Percentiles rank a stretch among this genome's conserved stretches.
Conservation (phyloP, 1,139 yeast genomes). For the Magnusiomyces clavatus region DNA sequence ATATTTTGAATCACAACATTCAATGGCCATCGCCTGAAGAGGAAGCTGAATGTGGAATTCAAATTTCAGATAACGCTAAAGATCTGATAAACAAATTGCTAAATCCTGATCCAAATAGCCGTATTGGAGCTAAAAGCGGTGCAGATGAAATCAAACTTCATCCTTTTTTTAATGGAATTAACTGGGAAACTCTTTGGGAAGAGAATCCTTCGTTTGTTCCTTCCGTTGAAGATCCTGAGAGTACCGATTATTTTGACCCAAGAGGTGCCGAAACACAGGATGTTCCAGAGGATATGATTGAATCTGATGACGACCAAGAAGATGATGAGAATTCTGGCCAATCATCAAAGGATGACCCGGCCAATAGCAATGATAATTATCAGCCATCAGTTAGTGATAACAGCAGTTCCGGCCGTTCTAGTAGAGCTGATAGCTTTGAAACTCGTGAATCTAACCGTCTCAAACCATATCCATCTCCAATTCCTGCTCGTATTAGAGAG, state of each 20-base stretch:
- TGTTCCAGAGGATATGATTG: slow-evolving; percentile 19
- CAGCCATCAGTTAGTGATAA: slow-evolving; percentile 9
- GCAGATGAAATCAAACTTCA: slow-evolving; percentile 73
- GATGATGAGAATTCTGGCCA: slow-evolving; percentile 8
- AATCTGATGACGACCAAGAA: slow-evolving; percentile 22
- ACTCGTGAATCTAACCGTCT: slow-evolving; percentile 4
- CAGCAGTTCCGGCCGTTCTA: slow-evolving; percentile 13
- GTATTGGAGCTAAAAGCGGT: slow-evolving; percentile 65
- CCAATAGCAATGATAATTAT: background rate
- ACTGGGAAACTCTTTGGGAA: slow-evolving; percentile 69
- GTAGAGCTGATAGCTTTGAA: slow-evolving; percentile 15
- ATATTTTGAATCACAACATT: slow-evolving; percentile 63
- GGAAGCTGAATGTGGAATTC: slow-evolving; percentile 18
- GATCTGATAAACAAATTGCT: slow-evolving; percentile 63
- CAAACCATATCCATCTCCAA: slow-evolving; percentile 36
- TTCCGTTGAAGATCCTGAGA: slow-evolving; percentile 66
- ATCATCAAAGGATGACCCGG: background rate
- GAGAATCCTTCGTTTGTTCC: slow-evolving; percentile 87
- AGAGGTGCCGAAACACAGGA: slow-evolving; percentile 62
- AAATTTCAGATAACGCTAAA: slow-evolving; percentile 60
- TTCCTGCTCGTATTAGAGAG: slow-evolving; percentile 52
- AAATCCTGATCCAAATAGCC: slow-evolving; percentile 49
- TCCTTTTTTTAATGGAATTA: slow-evolving; percentile 61
- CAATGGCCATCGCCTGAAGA: slow-evolving; percentile 64
- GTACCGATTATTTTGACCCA: slow-evolving; percentile 83